Percentiles rank a stretch among this genome's conserved stretches.
Conservation (phyloP, 768 basidiomycete genomes). For the Infundibulicybe gibba region DNA sequence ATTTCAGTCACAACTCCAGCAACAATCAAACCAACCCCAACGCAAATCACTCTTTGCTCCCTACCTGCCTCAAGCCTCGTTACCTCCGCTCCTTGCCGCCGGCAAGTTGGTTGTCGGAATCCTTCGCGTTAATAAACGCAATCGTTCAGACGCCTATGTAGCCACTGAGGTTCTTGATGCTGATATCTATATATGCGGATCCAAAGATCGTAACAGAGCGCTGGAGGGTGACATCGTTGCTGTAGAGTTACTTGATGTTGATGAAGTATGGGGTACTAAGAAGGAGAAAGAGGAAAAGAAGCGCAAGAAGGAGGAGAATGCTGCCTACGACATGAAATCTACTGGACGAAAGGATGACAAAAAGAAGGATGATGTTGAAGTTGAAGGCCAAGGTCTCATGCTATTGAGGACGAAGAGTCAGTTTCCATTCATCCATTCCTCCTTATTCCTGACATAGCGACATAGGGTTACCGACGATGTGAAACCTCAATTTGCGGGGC, state of each 20-base stretch:
- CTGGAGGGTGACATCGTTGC: slow-evolving; percentile 98
- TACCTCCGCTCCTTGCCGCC: slow-evolving; percentile 93
- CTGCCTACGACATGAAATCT: slow-evolving; percentile 85
- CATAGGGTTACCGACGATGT: slow-evolving; percentile 92
- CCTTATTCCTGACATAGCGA: slow-evolving; percentile 6
- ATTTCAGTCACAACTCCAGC: slow-evolving; percentile 94
- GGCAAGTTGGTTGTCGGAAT: slow-evolving; percentile 98
- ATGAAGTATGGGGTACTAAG: slow-evolving; percentile 98
- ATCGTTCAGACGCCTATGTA: slow-evolving; percentile 97
- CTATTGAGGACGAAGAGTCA: slow-evolving; percentile 95
- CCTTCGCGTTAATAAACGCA: slow-evolving; percentile 95
- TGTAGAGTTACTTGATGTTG: slow-evolving; percentile 95
- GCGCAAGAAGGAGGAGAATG: slow-evolving; percentile 99
- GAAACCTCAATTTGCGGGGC: slow-evolving; percentile 97
- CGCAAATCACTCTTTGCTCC: slow-evolving; percentile 98
- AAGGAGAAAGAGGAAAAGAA: slow-evolving; percentile 99
- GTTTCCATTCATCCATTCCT: slow-evolving; percentile 14
- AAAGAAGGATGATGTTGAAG: slow-evolving; percentile 99
- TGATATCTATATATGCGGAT: slow-evolving; percentile 98
- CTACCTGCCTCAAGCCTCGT: slow-evolving; percentile 95
- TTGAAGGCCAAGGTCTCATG: slow-evolving; percentile 96
- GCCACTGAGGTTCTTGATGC: slow-evolving; percentile 97
- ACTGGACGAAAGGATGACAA: slow-evolving; percentile 89
- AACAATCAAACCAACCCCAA: slow-evolving; percentile 88
- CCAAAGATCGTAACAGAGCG: slow-evolving; percentile 97